These are phyloP conservation scores for Aspergillus calidoustus DNA, from an alignment of 2,329 filamentous ascomycete genomes.

Conservation along the genomic window DNA sequence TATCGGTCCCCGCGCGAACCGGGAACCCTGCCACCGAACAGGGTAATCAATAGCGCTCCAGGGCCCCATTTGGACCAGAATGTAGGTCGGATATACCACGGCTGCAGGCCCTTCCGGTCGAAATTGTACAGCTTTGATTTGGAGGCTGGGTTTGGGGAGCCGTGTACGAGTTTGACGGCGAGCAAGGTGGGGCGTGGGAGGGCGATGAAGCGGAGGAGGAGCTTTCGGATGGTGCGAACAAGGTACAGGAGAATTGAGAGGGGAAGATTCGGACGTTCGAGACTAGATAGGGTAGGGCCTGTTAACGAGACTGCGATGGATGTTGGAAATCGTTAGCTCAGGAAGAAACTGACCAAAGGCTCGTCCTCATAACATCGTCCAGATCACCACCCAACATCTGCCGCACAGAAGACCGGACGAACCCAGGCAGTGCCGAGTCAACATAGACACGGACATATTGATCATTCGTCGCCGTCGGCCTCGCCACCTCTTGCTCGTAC, in stretches of 20 bases:
- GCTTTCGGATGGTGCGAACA: conserved; percentile 1
- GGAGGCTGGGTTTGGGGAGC: conserved; percentile 12
- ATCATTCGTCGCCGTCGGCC: conserved; percentile 21
- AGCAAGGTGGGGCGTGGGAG: conserved; percentile 11
- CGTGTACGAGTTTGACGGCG: conserved; percentile 10
- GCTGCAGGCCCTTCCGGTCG: conserved; percentile 24
- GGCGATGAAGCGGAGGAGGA: conserved; percentile 9
- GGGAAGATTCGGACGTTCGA: conserved; percentile 9
- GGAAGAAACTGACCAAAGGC: conserved; percentile 20
- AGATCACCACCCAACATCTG: conserved; percentile 21
- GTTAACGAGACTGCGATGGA: neutral
- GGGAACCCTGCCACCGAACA: conserved; percentile 29
- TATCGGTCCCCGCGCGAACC: conserved; percentile 18
- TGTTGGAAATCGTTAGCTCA: neutral
- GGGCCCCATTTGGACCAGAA: conserved; percentile 27
- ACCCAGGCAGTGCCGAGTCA: conserved; percentile 21
- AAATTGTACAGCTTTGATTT: conserved; percentile 20
- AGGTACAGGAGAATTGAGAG: neutral
- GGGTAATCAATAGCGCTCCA: conserved; percentile 22
- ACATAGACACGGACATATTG: conserved; percentile 25
- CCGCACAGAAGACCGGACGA: conserved; percentile 16
- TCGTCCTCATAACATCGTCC: conserved; percentile 26
- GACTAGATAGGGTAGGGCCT: neutral
- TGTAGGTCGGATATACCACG: conserved; percentile 34
- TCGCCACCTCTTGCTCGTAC: conserved; percentile 22